Percentiles rank a stretch among this genome's conserved stretches.
Conservation (phyloP, 2,329 filamentous ascomycete species). For the Aspergillus sp. region DNA sequence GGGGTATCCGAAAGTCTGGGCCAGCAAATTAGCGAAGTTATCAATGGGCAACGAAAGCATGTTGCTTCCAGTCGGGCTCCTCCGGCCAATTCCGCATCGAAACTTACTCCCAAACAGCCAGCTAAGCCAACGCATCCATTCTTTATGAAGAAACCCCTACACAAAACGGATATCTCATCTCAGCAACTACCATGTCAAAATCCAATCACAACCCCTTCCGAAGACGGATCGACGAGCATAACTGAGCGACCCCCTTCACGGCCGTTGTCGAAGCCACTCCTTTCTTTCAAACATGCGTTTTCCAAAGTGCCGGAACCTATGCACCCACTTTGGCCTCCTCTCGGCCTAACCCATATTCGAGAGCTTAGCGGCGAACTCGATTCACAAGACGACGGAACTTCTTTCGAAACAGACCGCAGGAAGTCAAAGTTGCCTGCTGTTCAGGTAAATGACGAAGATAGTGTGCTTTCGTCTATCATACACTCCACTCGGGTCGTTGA, state of each 20-base stretch:
- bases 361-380: constrained; percentile 30
- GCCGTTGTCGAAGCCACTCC: constrained; percentile 5
- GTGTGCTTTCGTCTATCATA: constrained; percentile 23
- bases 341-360: constrained; percentile 50
- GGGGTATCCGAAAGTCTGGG: constrained; percentile 53
- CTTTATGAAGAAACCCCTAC: constrained; percentile 59
- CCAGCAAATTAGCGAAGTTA: constrained; percentile 62
- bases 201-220: background rate
- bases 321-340: constrained; percentile 41
- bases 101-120: constrained; percentile 23
- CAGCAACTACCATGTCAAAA: background rate
- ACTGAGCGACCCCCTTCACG: background rate
- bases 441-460: constrained; percentile 34
- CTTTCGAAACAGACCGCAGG: constrained; percentile 24
- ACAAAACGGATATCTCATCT: constrained; percentile 11
- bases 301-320: constrained; percentile 32
- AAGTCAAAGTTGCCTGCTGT: constrained; percentile 40
- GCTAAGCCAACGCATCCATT: constrained; percentile 65
- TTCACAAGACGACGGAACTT: background rate
- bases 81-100: constrained; percentile 11
- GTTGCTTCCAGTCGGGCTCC: constrained; percentile 20
- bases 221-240: background rate
- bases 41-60: constrained; percentile 43
- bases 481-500: background rate
- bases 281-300: constrained; percentile 21